A percentile compares a stretch with the other conserved stretches of the same genome.
Conservation (phyloP, 305 asterid genomes). For the Galium porrigens region DNA sequence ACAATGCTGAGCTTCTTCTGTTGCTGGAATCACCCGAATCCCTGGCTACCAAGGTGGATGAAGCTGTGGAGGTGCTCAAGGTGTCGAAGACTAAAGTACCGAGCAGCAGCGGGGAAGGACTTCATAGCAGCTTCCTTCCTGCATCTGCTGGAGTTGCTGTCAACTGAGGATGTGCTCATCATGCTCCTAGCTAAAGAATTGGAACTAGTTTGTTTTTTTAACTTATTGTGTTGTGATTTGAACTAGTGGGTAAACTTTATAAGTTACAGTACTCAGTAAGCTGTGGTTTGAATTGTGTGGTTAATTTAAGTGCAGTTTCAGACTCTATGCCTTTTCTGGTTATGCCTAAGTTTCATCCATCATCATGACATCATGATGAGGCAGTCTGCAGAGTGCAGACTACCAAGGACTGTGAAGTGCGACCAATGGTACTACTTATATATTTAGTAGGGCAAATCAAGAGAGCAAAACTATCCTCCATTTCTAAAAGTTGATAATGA, state of each 20-base stretch:
- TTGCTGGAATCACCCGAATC: constrained; percentile 63
- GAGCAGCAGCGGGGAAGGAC: constrained; percentile 20
- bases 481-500: too few relatives aligned
- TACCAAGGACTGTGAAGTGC: too few relatives aligned
- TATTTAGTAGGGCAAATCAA: too few relatives aligned
- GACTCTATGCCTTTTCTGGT: too few relatives aligned
- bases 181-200: background rate
- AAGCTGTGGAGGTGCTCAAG: constrained; percentile 58
- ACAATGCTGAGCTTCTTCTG: constrained; percentile 52
- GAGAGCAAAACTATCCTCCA: too few relatives aligned
- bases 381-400: background rate
- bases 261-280: too few relatives aligned
- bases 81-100: constrained; percentile 39
- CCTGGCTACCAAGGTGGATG: constrained; percentile 52
- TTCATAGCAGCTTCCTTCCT: constrained; percentile 37
- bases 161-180: constrained; percentile 16
- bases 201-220: background rate
- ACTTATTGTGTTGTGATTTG: background rate
- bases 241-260: background rate
- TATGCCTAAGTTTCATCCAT: background rate
- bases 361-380: constrained; percentile 3
- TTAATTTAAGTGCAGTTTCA: too few relatives aligned
- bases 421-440: too few relatives aligned
- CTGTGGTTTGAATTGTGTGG: background rate
- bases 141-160: constrained; percentile 54